Conservation (phyloP, 1,284 basidiomycete genomes). For the Leucoagaricus sp. region DNA sequence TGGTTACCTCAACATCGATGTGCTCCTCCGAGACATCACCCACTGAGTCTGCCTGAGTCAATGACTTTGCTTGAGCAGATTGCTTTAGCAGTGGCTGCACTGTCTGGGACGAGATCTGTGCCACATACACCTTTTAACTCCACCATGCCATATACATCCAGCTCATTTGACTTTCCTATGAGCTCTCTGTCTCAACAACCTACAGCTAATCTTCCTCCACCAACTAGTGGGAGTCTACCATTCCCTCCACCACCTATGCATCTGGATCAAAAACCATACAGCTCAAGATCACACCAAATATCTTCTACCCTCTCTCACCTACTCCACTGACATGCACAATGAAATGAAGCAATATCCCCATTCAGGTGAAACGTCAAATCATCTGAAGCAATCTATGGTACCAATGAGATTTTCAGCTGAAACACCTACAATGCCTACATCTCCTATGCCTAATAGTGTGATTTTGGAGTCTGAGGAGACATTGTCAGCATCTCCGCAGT, state of each 20-base stretch:
- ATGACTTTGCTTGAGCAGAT: slow-evolving; percentile 46
- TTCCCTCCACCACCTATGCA: slow-evolving; percentile 50
- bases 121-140: slow-evolving; percentile 25
- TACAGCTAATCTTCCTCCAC: slow-evolving; percentile 36
- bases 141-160: not conserved
- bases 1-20: slow-evolving; percentile 30
- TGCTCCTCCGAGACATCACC: slow-evolving; percentile 13
- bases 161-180: slow-evolving; percentile 7
- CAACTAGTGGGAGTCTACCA: no score
- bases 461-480: no score
- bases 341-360: no score
- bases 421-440: slow-evolving; percentile 25
- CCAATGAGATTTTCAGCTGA: slow-evolving; percentile 17
- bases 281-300: no score
- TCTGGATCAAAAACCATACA: no score
- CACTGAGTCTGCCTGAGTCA: slow-evolving; percentile 40
- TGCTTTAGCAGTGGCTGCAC: slow-evolving; percentile 38
- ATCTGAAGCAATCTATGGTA: slow-evolving; percentile 26
- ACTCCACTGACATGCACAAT: no score
- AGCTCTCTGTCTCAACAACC: no score
- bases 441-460: no score
- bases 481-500: no score
- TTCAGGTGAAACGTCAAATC: slow-evolving; percentile 18
- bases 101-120: slow-evolving; percentile 22
- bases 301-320: no score